These are phyloP conservation scores for Fusarium napiforme DNA, from an alignment of 2,329 filamentous ascomycete species.

Conservation along the genomic window DNA sequence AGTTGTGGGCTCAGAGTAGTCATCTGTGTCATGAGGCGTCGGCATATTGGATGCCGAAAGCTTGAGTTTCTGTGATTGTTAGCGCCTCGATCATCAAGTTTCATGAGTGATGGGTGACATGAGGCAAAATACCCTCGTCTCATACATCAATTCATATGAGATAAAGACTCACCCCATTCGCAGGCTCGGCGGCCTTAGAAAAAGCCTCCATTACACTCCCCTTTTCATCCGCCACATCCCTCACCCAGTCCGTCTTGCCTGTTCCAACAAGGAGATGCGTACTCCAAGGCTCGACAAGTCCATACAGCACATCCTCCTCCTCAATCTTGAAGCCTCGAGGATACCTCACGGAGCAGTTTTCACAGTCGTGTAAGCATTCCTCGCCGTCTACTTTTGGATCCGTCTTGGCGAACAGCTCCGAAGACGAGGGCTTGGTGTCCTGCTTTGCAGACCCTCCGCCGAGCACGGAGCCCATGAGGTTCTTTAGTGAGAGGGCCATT, in stretches of 20 bases:
- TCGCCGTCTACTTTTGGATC: conserved; percentile 84
- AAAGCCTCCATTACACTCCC: conserved; percentile 86
- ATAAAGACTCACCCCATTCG: conserved; percentile 70
- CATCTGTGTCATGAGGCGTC: conserved; percentile 72
- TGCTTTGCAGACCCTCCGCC: conserved; percentile 27
- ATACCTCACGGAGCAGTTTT: conserved; percentile 80
- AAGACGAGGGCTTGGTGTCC: conserved; percentile 44
- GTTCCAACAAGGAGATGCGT: conserved; percentile 93
- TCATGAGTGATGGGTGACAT: not conserved
- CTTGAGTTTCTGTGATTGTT: conserved; percentile 75
- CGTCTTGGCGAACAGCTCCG: conserved; percentile 77
- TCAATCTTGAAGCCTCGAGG: conserved; percentile 80
- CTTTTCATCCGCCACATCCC: conserved; percentile 88
- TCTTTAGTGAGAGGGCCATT: conserved; percentile 56
- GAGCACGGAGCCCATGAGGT: conserved; percentile 48
- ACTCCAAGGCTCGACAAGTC: conserved; percentile 85
- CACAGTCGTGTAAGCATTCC: conserved; percentile 89
- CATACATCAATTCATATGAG: not conserved
- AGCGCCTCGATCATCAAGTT: not conserved
- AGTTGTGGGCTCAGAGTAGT: conserved; percentile 77
- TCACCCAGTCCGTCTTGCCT: conserved; percentile 94
- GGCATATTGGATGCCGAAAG: conserved; percentile 93
- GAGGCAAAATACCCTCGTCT: not conserved
- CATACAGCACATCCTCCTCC: conserved; percentile 82
- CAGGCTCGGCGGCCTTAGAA: conserved; percentile 65